Conservation (phyloP, 805 yeast species). For the Wickerhamiella spandovensis region DNA sequence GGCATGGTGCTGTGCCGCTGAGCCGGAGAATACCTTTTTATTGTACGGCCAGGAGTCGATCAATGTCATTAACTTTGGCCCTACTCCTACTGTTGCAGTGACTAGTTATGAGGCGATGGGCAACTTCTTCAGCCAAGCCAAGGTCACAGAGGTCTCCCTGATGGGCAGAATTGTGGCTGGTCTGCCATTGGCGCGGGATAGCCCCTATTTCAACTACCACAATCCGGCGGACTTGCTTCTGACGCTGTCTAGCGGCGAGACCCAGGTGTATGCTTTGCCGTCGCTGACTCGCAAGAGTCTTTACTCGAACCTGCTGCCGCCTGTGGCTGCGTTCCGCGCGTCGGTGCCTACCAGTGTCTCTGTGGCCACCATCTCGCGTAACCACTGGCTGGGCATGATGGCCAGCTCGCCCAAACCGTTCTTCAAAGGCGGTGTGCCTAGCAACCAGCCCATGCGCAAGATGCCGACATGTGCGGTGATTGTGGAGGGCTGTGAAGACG, state of each 20-base stretch:
- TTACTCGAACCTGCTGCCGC: slow-evolving; percentile 57
- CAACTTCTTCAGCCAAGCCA: slow-evolving; percentile 50
- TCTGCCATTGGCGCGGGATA: slow-evolving; percentile 41
- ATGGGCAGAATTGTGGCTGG: slow-evolving; percentile 27
- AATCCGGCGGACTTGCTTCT: neutral
- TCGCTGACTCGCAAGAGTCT: neutral
- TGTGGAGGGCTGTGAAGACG: slow-evolving; percentile 61
- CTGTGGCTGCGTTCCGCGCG: slow-evolving; percentile 63
- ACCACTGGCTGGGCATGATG: slow-evolving; percentile 72
- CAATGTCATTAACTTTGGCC: slow-evolving; percentile 60
- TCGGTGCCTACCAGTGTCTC: slow-evolving; percentile 50
- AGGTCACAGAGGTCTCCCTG: slow-evolving; percentile 31
- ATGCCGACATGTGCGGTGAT: slow-evolving; percentile 41
- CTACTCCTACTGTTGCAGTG: slow-evolving; percentile 62
- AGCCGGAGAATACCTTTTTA: slow-evolving; percentile 71
- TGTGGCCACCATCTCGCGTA: slow-evolving; percentile 44
- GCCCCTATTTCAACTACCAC: slow-evolving; percentile 40
- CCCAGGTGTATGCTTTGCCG: neutral
- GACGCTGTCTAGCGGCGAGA: neutral
- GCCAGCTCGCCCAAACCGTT: slow-evolving; percentile 37
- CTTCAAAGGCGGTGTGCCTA: slow-evolving; percentile 71
- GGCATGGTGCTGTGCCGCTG: slow-evolving; percentile 65
- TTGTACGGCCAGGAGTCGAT: slow-evolving; percentile 56
- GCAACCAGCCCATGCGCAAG: slow-evolving; percentile 34
- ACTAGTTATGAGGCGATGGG: slow-evolving; percentile 80